Conservation (phyloP, 768 basidiomycete species). For the Leccinum obscurum region DNA sequence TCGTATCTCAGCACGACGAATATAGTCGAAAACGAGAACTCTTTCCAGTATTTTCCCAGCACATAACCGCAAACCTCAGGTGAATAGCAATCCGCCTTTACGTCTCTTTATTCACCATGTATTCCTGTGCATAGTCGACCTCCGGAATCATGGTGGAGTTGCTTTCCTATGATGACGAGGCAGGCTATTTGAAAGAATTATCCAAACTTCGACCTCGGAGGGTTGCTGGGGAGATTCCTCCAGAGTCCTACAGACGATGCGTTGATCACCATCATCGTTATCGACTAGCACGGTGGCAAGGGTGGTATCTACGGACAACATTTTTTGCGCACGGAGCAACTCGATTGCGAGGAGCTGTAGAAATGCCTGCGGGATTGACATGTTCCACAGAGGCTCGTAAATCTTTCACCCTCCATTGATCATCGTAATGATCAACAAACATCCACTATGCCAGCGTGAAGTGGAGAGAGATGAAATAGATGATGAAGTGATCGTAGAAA, state of each 20-base stretch:
- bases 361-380: slow-evolving; percentile 89
- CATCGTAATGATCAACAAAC: neutral
- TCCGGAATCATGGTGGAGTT: slow-evolving; percentile 81
- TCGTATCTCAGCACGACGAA: too few relatives aligned
- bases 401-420: slow-evolving; percentile 51
- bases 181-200: slow-evolving; percentile 46
- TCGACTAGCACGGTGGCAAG: slow-evolving; percentile 77
- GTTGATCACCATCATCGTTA: slow-evolving; percentile 50
- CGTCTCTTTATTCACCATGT: slow-evolving; percentile 43
- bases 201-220: slow-evolving; percentile 54
- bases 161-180: slow-evolving; percentile 86
- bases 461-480: neutral
- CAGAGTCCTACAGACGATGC: slow-evolving; percentile 85
- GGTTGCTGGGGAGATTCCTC: slow-evolving; percentile 65
- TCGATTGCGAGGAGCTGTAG: slow-evolving; percentile 76
- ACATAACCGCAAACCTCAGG: slow-evolving; percentile 42
- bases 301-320: slow-evolving; percentile 55
- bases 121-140: slow-evolving; percentile 82
- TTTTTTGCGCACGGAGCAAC: slow-evolving; percentile 47
- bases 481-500: too few relatives aligned
- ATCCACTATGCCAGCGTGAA: neutral
- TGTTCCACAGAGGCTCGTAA: slow-evolving; percentile 96
- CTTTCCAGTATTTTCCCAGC: slow-evolving; percentile 35
- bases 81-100: slow-evolving; percentile 28
- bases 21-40: too few relatives aligned